These are phyloP conservation scores for Colletotrichum sp. DNA, from an alignment of 2,329 filamentous ascomycete species.

Conservation along the genomic window DNA sequence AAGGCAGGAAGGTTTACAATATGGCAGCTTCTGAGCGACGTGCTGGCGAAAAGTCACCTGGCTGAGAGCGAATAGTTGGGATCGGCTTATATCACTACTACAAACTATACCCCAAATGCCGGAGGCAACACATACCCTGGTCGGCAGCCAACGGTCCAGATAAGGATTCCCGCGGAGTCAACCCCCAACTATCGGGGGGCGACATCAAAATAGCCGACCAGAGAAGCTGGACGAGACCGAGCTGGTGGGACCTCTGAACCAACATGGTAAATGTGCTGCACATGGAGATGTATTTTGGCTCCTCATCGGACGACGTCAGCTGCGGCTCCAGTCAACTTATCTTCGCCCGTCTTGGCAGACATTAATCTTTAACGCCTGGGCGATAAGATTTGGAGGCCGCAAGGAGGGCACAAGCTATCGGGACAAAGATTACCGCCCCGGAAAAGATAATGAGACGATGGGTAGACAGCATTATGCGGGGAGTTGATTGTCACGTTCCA, in stretches of 20 bases:
- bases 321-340: not conserved
- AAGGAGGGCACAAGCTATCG: not conserved
- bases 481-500: not conserved
- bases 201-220: not conserved
- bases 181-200: not conserved
- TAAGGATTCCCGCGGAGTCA: constrained; percentile 16
- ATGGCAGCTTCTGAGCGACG: not conserved
- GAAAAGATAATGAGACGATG: not conserved
- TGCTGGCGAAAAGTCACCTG: not conserved
- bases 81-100: constrained; percentile 1
- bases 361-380: not conserved
- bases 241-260: not conserved
- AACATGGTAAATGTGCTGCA: not conserved
- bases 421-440: not conserved
- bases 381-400: not conserved
- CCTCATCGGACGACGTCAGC: not conserved
- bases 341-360: not conserved
- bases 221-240: not conserved
- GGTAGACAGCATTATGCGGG: not conserved
- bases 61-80: not conserved
- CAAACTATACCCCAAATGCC: not conserved
- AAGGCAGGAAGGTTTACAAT: not conserved
- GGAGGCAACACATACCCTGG: not conserved
- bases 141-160: not conserved
- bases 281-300: not conserved